phyloP scores from a whole-genome alignment of 2,329 filamentous ascomycete genomes.

The Pseudonectria buxi region DNA sequence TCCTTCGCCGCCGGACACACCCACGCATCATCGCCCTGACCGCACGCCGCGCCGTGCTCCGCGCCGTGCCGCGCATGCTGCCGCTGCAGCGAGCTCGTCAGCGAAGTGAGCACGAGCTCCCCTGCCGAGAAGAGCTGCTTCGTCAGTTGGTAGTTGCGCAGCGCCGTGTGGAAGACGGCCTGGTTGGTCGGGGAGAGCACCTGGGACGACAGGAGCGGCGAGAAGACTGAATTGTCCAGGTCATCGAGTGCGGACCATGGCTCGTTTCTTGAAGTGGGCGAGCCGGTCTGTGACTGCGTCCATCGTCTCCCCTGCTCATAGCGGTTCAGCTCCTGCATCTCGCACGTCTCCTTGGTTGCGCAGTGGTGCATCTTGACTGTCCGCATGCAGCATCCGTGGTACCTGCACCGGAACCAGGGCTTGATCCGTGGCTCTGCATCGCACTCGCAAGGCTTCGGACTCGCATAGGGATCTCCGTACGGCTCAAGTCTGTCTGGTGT shows the following conservation, averaged over 20 bases:
- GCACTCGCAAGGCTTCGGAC: conserved; percentile 16
- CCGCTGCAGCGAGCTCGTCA: neutral
- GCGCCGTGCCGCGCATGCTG: conserved; percentile 2
- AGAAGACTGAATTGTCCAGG: too few species aligned
- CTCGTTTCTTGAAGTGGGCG: neutral
- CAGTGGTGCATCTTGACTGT: conserved; percentile 12
- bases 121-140: too few species aligned
- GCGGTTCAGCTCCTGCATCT: conserved; percentile 7
- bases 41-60: conserved; percentile 3
- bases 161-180: too few species aligned
- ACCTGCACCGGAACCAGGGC: conserved; percentile 12
- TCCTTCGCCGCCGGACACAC: conserved; percentile 5
- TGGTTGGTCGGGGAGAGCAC: too few species aligned
- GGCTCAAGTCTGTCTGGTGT: conserved; percentile 15
- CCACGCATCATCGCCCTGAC: conserved; percentile 4
- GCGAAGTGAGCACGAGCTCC: neutral
- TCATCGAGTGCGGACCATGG: neutral
- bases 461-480: conserved; percentile 19
- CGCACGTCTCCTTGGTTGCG: conserved; percentile 5
- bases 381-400: conserved; percentile 23
- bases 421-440: neutral
- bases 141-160: too few species aligned
- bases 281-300: neutral
- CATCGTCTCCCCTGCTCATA: conserved; percentile 10
- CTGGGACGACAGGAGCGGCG: too few species aligned